Evolutionary conservation across 345 rosid genomes (phyloP).

Genomic region (Cardamine occulta): DNA sequence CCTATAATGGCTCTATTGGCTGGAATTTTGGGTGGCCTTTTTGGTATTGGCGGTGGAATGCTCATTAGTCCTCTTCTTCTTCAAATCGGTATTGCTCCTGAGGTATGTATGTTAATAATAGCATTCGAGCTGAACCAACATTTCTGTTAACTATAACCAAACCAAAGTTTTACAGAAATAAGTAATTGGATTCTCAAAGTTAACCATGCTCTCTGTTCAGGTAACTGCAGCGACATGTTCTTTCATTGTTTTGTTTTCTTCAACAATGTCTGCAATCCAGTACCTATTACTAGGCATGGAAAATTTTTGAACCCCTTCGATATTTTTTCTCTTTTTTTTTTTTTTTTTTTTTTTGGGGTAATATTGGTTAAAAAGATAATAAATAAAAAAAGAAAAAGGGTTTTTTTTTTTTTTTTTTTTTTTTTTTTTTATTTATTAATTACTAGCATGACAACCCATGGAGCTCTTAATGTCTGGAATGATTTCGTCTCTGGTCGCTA

Average conservation of each 20-base stretch:
- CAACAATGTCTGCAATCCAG: conserved; percentile 49
- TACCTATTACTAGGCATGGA: conserved; percentile 74
- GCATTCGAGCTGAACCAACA: background rate
- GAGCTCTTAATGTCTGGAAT: conserved; percentile 61
- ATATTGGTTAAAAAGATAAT: too few species aligned
- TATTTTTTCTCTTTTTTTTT: too few species aligned
- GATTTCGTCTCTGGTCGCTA: conserved; percentile 57
- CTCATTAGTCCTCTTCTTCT: conserved; percentile 86
- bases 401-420: too few species aligned
- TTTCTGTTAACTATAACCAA: background rate
- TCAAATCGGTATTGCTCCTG: conserved; percentile 68
- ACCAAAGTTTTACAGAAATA: background rate
- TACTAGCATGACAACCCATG: conserved; percentile 65
- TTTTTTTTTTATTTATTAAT: too few species aligned
- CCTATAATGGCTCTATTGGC: conserved; percentile 71
- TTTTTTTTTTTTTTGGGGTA: too few species aligned
- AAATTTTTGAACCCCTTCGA: conserved; percentile 49
- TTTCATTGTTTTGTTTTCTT: conserved; percentile 43
- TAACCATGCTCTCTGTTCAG: conserved; percentile 34
- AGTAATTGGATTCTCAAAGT: background rate
- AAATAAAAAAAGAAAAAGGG: too few species aligned
- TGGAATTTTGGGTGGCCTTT: conserved; percentile 74
- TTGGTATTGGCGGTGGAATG: conserved; percentile 89
- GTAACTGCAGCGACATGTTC: conserved; percentile 67
- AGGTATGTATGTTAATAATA: conserved; percentile 45